Percentiles rank a stretch among this genome's conserved stretches.
Evolutionary conservation across 495 filamentous ascomycete species (phyloP).

Genomic region (Usnea hakonensis): DNA sequence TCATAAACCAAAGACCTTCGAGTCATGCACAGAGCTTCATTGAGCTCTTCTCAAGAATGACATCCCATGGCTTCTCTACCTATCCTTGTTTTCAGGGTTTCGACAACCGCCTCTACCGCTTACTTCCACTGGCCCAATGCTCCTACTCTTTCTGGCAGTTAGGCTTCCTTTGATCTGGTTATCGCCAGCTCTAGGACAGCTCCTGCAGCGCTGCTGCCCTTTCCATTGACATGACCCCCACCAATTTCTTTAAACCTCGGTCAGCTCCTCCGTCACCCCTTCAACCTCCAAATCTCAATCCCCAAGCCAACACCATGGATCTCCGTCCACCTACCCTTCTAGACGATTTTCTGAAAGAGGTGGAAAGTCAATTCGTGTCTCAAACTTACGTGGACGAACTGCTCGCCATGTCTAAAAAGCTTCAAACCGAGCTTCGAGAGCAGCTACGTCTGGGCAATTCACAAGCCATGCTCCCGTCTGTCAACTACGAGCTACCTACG

Average conservation of each 20-base stretch:
- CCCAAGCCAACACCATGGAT: background rate
- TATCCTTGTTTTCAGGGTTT: no score
- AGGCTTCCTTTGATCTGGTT: background rate
- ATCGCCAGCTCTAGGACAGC: no score
- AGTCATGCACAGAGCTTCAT: no score
- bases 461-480: conserved; percentile 60
- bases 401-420: conserved; percentile 45
- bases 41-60: no score
- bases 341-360: conserved; percentile 18
- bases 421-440: conserved; percentile 50
- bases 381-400: conserved; percentile 16
- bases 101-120: no score
- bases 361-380: conserved; percentile 14
- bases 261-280: background rate
- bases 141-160: background rate
- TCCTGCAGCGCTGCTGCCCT: background rate
- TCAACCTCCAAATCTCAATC: background rate
- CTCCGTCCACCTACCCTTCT: background rate
- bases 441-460: conserved; percentile 47
- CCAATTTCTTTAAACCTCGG: background rate
- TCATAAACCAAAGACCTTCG: no score
- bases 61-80: no score
- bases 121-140: no score
- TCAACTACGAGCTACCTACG: conserved; percentile 53
- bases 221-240: background rate